Evolutionary conservation across 768 basidiomycete genomes (phyloP).

Genomic region (Suillus ampliporus): DNA sequence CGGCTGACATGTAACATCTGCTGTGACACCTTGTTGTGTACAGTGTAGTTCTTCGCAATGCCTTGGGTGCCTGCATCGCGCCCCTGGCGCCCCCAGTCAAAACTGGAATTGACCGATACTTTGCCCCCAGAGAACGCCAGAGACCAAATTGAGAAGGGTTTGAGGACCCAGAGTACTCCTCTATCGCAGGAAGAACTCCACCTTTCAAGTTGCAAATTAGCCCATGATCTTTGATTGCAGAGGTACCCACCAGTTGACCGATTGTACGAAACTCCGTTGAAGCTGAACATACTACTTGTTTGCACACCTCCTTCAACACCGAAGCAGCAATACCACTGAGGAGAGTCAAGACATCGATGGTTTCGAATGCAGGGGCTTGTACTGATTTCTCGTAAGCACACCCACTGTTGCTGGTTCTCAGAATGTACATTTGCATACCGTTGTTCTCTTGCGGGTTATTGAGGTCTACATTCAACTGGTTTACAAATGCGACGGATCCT

Average conservation of each 20-base stretch:
- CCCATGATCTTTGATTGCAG: background rate
- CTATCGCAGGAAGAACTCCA: background rate
- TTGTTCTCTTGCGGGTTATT: background rate
- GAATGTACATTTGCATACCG: background rate
- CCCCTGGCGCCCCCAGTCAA: background rate
- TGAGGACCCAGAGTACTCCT: background rate
- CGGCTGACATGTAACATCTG: conserved; percentile 12
- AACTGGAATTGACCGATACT: background rate
- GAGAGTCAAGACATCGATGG: background rate
- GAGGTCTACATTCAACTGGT: background rate
- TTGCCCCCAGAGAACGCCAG: background rate
- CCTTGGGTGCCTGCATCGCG: background rate
- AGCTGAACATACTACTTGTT: background rate
- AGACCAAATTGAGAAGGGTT: background rate
- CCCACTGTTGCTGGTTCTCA: background rate
- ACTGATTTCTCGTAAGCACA: background rate
- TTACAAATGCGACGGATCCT: background rate
- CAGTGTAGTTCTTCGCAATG: background rate
- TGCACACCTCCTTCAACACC: background rate
- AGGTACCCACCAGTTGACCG: background rate
- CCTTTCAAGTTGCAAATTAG: background rate
- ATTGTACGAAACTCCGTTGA: conserved; percentile 1
- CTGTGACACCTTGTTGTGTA: conserved; percentile 24
- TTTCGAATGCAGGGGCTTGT: background rate
- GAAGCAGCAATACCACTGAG: background rate